Evolutionary conservation across 2,329 filamentous ascomycete genomes (phyloP).

Genomic region (Colletotrichum magnum): DNA sequence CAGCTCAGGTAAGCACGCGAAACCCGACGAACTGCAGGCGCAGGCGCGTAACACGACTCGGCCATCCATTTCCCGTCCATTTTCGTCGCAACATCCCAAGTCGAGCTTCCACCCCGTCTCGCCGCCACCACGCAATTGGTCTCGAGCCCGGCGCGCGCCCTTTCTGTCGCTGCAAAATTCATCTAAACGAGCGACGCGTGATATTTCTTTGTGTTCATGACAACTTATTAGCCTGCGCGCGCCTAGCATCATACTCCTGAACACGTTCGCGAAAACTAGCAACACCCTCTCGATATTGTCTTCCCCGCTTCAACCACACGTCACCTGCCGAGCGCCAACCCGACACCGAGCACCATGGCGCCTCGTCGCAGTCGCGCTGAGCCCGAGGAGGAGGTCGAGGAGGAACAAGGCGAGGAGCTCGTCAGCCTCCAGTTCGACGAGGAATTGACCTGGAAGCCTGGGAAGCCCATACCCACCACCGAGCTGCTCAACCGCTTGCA

Average conservation of each 20-base stretch:
- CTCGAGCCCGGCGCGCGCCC: constrained; percentile 16
- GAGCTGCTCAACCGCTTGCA: constrained; percentile 88
- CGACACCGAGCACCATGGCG: constrained; percentile 32
- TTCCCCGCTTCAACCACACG: constrained; percentile 39
- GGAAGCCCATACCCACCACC: constrained; percentile 87
- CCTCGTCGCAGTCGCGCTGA: constrained; percentile 40
- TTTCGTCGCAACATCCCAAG: constrained; percentile 38
- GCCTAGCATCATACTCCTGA: constrained; percentile 29
- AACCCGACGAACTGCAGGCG: constrained; percentile 39
- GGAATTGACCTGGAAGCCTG: constrained; percentile 90
- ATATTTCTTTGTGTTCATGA: constrained; percentile 25
- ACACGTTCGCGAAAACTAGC: constrained; percentile 33
- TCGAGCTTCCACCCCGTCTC: constrained; percentile 22
- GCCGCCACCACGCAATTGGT: constrained; percentile 36
- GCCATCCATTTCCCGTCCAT: constrained; percentile 33
- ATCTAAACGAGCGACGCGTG: constrained; percentile 24
- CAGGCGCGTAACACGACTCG: constrained; percentile 40
- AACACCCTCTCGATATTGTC: constrained; percentile 33
- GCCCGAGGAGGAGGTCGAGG: constrained; percentile 40
- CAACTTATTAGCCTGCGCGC: constrained; percentile 24
- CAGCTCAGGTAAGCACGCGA: constrained; percentile 42
- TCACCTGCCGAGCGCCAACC: constrained; percentile 34
- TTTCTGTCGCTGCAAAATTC: neutral
- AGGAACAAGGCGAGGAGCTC: constrained; percentile 44
- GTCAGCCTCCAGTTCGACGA: constrained; percentile 83